Percentiles rank a stretch among this genome's conserved stretches.
phyloP scores from a whole-genome alignment of 306 rosid genomes.

The Cucumis hystrix region DNA sequence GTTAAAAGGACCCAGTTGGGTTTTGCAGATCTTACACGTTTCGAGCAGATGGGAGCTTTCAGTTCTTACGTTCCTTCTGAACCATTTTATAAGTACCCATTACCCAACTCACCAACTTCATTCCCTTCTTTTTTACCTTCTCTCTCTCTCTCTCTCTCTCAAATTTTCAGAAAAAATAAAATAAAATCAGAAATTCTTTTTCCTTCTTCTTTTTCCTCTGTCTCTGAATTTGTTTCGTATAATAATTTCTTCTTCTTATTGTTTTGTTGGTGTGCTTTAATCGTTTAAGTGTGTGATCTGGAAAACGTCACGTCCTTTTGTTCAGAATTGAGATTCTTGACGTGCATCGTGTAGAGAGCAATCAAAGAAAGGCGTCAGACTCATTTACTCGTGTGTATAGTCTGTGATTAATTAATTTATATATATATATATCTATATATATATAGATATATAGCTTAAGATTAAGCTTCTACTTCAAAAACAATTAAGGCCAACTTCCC shows the following conservation, averaged over 20 bases:
- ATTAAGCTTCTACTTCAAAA: no score
- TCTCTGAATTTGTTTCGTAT: not conserved
- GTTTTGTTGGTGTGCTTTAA: not conserved
- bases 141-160: not conserved
- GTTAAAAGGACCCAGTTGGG: conserved; percentile 5
- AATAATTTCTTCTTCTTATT: not conserved
- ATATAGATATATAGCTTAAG: no score
- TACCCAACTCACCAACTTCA: conserved; percentile 6
- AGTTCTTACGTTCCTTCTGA: conserved; percentile 1
- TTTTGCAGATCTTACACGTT: conserved; percentile 27
- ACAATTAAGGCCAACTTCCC: no score
- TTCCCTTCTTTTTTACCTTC: not conserved
- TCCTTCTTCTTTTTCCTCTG: no score
- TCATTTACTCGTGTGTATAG: conserved; percentile 12
- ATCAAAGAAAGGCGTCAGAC: conserved; percentile 19
- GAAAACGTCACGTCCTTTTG: conserved; percentile 1
- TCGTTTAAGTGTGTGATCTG: not conserved
- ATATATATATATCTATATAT: no score
- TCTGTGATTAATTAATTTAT: no score
- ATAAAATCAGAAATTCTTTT: no score
- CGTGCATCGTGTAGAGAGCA: conserved; percentile 30
- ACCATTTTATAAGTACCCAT: conserved; percentile 3
- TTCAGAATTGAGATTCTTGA: conserved; percentile 20
- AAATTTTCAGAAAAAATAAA: no score
- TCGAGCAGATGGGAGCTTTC: not conserved